A percentile compares a stretch with the other conserved stretches of the same genome.
These are phyloP conservation scores for Naganishia sp. DNA, from an alignment of 1,284 basidiomycete species.

Conservation along the genomic window DNA sequence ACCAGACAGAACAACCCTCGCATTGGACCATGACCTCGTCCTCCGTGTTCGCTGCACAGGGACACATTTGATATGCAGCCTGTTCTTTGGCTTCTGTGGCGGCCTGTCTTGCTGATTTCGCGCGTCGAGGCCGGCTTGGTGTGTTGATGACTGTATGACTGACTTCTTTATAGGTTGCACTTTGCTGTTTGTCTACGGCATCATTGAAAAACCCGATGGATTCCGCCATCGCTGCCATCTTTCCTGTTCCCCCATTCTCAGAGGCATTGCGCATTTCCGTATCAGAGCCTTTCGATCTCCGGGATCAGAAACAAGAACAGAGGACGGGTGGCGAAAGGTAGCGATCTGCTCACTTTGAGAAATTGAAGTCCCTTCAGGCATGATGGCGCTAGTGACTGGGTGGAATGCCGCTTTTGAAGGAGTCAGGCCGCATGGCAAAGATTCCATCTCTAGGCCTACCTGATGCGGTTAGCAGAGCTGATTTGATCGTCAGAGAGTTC, in stretches of 20 bases:
- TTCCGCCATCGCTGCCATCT: background rate
- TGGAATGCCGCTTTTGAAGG: background rate
- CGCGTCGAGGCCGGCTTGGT: background rate
- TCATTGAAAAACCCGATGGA: conserved; percentile 24
- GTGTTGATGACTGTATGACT: background rate
- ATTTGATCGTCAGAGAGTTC: background rate
- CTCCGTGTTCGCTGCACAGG: conserved; percentile 22
- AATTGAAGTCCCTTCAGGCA: background rate
- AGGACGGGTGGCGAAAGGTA: background rate
- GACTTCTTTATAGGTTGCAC: background rate
- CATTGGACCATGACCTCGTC: conserved; percentile 33
- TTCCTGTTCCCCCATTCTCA: background rate
- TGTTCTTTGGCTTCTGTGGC: background rate
- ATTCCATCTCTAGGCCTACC: background rate
- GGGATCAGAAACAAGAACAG: background rate
- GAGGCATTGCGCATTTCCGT: background rate
- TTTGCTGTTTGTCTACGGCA: background rate
- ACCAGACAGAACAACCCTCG: conserved; percentile 30
- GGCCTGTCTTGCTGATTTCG: background rate
- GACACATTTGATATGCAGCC: conserved; percentile 10
- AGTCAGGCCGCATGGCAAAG: background rate
- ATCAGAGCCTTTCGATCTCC: background rate
- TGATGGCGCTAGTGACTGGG: conserved; percentile 11
- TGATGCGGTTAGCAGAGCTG: no score
- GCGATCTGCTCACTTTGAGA: background rate